Percentiles rank a stretch among this genome's conserved stretches.
Evolutionary conservation across 768 basidiomycete genomes (phyloP).

Genomic region (Leccinum disarticulatum): DNA sequence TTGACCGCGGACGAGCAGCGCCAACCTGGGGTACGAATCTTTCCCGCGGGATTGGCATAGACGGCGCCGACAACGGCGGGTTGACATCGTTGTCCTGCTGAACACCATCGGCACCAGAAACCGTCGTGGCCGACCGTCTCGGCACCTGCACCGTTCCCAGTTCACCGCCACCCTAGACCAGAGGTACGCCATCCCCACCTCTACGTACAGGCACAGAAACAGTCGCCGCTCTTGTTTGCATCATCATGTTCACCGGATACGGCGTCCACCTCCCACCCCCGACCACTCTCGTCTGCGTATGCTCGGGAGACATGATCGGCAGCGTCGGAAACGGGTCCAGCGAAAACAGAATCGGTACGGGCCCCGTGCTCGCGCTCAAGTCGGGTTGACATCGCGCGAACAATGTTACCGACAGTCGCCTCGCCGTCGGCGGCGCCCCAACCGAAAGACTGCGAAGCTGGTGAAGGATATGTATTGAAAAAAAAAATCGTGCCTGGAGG

Average conservation of each 20-base stretch:
- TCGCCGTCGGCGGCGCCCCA: constrained; percentile 22
- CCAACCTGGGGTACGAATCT: constrained; percentile 63
- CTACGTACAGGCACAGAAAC: constrained; percentile 33
- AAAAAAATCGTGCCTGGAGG: constrained; percentile 32
- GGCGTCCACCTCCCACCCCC: neutral
- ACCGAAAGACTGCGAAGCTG: constrained; percentile 23
- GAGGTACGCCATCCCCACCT: neutral
- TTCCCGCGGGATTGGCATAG: constrained; percentile 46
- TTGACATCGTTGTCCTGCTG: neutral
- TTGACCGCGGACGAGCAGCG: constrained; percentile 53
- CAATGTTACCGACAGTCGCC: constrained; percentile 43
- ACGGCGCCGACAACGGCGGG: neutral
- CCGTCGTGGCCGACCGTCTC: constrained; percentile 14
- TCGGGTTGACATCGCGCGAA: constrained; percentile 59
- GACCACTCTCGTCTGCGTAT: neutral
- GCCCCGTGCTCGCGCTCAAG: constrained; percentile 46
- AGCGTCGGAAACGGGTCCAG: constrained; percentile 46
- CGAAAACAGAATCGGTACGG: constrained; percentile 62
- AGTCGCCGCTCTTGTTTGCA: constrained; percentile 31
- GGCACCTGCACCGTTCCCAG: constrained; percentile 17
- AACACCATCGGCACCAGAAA: neutral
- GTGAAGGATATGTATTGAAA: constrained; percentile 28
- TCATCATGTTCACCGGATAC: constrained; percentile 1
- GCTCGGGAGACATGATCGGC: constrained; percentile 6
- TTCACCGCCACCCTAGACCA: neutral